phyloP scores from a whole-genome alignment of 2,329 filamentous ascomycete genomes.

The Teratosphaeria zuluensis region DNA sequence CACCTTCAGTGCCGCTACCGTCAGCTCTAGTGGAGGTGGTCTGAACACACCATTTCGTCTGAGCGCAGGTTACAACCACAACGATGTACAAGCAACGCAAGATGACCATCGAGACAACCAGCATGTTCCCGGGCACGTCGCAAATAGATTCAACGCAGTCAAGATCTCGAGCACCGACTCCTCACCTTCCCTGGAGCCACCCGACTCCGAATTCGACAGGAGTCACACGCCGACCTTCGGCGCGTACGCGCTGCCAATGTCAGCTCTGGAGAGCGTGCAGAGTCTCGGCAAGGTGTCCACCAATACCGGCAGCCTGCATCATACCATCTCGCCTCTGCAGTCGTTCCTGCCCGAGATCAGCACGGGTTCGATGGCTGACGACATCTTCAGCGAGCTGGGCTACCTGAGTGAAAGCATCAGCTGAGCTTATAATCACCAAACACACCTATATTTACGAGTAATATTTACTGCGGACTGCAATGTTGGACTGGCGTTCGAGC shows the following conservation, averaged over 20 bases:
- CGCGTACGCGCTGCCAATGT: slow-evolving; percentile 3
- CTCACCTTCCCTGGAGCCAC: background rate
- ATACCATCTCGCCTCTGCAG: background rate
- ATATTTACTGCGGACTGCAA: background rate
- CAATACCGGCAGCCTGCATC: background rate
- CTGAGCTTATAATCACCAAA: background rate
- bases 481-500: background rate
- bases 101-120: slow-evolving; percentile 1
- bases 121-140: slow-evolving; percentile 1
- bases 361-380: slow-evolving; percentile 15
- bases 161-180: background rate
- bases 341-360: slow-evolving; percentile 1
- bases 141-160: slow-evolving; percentile 4
- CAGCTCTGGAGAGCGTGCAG: slow-evolving; percentile 2
- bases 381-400: slow-evolving; percentile 23
- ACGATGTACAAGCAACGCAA: background rate
- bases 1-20: slow-evolving; percentile 23
- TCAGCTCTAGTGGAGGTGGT: slow-evolving; percentile 19
- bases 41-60: slow-evolving; percentile 19
- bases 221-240: background rate
- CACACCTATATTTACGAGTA: background rate
- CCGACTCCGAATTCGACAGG: background rate
- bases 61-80: slow-evolving; percentile 6
- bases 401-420: slow-evolving; percentile 19
- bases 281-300: slow-evolving; percentile 3